Conservation (phyloP, 352 stramenopile species). For the Peronospora destructor region DNA sequence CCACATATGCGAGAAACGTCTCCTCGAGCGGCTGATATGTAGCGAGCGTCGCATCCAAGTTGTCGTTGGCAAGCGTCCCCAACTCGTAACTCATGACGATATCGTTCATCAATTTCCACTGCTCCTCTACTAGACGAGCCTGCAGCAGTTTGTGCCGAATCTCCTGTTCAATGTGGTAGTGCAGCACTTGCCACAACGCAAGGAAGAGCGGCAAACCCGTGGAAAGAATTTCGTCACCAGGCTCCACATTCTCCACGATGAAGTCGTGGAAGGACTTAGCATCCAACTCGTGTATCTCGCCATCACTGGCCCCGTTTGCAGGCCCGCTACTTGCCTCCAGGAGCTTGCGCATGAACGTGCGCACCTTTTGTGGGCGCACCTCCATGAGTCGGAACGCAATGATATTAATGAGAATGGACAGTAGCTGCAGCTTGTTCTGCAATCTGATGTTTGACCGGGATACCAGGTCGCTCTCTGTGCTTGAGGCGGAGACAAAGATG, state of each 20-base stretch:
- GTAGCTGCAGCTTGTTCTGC: conserved; percentile 79
- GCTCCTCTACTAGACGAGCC: conserved; percentile 49
- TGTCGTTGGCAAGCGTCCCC: conserved; percentile 16
- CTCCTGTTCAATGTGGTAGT: conserved; percentile 84
- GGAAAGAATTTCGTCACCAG: conserved; percentile 54
- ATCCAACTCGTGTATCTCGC: conserved; percentile 36
- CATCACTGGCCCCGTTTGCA: conserved; percentile 16
- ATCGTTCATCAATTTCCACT: conserved; percentile 48
- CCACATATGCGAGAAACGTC: conserved; percentile 53
- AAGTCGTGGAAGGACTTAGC: conserved; percentile 31
- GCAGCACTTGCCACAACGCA: conserved; percentile 71
- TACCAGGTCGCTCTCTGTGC: conserved; percentile 17
- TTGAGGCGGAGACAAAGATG: conserved; percentile 50
- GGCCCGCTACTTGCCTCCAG: conserved; percentile 30
- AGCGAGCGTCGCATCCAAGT: neutral
- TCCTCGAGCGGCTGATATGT: conserved; percentile 17
- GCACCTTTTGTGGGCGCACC: conserved; percentile 38
- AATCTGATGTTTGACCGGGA: conserved; percentile 63
- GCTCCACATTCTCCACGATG: conserved; percentile 43
- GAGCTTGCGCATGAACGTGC: conserved; percentile 50
- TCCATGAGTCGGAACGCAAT: conserved; percentile 73
- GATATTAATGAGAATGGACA: conserved; percentile 82
- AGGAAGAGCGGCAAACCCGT: conserved; percentile 72
- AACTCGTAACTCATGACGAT: conserved; percentile 68
- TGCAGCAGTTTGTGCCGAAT: conserved; percentile 53